Evolutionary conservation across 768 basidiomycete genomes (phyloP).

Genomic region (Erythrobasidium yunnanense): DNA sequence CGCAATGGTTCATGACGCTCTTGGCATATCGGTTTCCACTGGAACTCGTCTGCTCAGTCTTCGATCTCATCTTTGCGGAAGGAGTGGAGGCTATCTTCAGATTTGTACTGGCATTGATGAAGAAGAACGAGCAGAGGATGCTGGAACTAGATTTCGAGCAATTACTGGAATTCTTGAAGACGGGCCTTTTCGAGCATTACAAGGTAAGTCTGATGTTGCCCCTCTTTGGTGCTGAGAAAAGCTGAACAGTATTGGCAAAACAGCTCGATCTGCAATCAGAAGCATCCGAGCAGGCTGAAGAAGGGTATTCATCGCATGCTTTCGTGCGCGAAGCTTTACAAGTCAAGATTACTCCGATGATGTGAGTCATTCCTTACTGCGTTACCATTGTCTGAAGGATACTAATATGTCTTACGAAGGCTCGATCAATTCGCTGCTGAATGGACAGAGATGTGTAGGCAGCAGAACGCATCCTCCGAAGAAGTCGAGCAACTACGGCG

Average conservation of each 20-base stretch:
- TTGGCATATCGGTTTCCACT: conserved; percentile 91
- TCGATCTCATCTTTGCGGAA: conserved; percentile 88
- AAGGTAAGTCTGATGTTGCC: conserved; percentile 41
- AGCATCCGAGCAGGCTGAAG: conserved; percentile 33
- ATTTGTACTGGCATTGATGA: conserved; percentile 74
- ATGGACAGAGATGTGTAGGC: conserved; percentile 27
- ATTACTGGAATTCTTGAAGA: conserved; percentile 72
- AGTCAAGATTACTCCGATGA: conserved; percentile 82
- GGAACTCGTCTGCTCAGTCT: conserved; percentile 87
- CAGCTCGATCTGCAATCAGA: conserved; percentile 37
- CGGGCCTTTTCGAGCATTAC: conserved; percentile 69
- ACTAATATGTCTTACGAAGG: not conserved
- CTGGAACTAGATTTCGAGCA: conserved; percentile 81
- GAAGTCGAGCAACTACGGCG: conserved; percentile 74
- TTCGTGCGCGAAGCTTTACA: conserved; percentile 81
- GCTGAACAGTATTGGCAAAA: not conserved
- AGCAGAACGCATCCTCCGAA: conserved; percentile 51
- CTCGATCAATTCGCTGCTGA: conserved; percentile 27
- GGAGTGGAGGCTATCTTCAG: conserved; percentile 96
- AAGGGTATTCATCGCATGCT: conserved; percentile 58
- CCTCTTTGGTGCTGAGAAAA: conserved; percentile 28
- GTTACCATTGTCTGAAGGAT: not conserved
- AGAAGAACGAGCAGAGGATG: conserved; percentile 72
- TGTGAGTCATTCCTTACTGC: conserved; percentile 59
- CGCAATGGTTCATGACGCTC: conserved; percentile 95